Percentiles rank a stretch among this genome's conserved stretches.
phyloP scores from a whole-genome alignment of 208 protist genomes.

The Zelonia costaricensis region DNA sequence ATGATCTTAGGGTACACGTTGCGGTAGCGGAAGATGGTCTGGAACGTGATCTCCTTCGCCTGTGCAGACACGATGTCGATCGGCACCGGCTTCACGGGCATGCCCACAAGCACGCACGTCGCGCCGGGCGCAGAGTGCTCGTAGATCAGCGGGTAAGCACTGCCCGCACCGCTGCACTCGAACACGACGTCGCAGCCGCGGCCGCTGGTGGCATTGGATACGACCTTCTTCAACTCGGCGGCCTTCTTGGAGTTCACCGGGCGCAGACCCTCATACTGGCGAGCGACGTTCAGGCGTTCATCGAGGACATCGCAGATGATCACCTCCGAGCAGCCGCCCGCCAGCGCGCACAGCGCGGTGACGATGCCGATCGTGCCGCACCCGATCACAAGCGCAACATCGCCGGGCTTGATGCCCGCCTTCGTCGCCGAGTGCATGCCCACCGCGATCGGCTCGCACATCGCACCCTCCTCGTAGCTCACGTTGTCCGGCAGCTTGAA shows the following conservation, averaged over 20 bases:
- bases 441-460: conserved; percentile 68
- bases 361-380: conserved; percentile 54
- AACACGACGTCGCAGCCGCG: conserved; percentile 48
- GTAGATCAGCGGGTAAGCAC: conserved; percentile 43
- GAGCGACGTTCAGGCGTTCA: conserved; percentile 33
- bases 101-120: conserved; percentile 47
- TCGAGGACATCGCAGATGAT: conserved; percentile 38
- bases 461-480: conserved; percentile 65
- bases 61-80: conserved; percentile 42
- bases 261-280: conserved; percentile 34
- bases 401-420: conserved; percentile 43
- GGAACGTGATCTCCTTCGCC: conserved; percentile 58
- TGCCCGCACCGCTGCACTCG: conserved; percentile 41
- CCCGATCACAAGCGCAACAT: conserved; percentile 34
- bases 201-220: conserved; percentile 31
- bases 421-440: conserved; percentile 62
- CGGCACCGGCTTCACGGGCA: conserved; percentile 38
- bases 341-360: conserved; percentile 42
- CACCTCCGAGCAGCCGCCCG: conserved; percentile 53
- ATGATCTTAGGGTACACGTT: conserved; percentile 49
- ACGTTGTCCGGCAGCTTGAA: conserved; percentile 68
- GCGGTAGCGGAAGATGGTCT: conserved; percentile 54
- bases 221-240: conserved; percentile 28
- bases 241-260: conserved; percentile 33
- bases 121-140: conserved; percentile 40